These are phyloP conservation scores for Chrysosphaeria jannelii DNA, from an alignment of 2,329 filamentous ascomycete genomes.

Conservation along the genomic window DNA sequence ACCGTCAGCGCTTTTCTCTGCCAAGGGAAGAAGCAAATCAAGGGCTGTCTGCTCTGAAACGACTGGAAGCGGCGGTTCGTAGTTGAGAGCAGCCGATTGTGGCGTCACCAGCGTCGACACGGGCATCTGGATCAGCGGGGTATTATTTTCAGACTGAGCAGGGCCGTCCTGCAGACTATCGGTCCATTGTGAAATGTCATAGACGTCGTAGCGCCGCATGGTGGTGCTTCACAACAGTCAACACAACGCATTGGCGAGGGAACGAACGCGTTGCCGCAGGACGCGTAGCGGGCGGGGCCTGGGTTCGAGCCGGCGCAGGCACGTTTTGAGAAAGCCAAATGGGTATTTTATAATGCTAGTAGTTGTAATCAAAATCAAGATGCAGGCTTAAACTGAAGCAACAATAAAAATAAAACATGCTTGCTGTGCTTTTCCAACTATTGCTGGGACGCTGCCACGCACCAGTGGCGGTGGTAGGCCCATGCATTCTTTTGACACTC, in stretches of 20 bases:
- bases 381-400: too few relatives aligned
- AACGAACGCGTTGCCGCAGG: too few relatives aligned
- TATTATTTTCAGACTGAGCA: neutral
- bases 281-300: too few relatives aligned
- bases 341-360: too few relatives aligned
- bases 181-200: too few relatives aligned
- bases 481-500: constrained; percentile 98
- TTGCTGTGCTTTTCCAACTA: too few relatives aligned
- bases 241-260: too few relatives aligned
- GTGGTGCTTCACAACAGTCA: too few relatives aligned
- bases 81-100: constrained; percentile 5
- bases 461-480: constrained; percentile 97
- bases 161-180: neutral
- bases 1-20: constrained; percentile 3
- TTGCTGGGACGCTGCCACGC: constrained; percentile 38
- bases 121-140: constrained; percentile 7
- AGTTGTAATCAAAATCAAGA: constrained; percentile 1
- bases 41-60: neutral
- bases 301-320: too few relatives aligned
- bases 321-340: too few relatives aligned
- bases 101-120: constrained; percentile 7
- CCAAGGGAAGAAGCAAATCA: constrained; percentile 4
- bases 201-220: too few relatives aligned
- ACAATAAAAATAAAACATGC: neutral
- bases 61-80: constrained; percentile 1